A percentile compares a stretch with the other conserved stretches of the same genome.
These are phyloP conservation scores for Pseudogymnoascus verrucosus DNA, from an alignment of 2,329 filamentous ascomycete genomes.

Conservation along the genomic window DNA sequence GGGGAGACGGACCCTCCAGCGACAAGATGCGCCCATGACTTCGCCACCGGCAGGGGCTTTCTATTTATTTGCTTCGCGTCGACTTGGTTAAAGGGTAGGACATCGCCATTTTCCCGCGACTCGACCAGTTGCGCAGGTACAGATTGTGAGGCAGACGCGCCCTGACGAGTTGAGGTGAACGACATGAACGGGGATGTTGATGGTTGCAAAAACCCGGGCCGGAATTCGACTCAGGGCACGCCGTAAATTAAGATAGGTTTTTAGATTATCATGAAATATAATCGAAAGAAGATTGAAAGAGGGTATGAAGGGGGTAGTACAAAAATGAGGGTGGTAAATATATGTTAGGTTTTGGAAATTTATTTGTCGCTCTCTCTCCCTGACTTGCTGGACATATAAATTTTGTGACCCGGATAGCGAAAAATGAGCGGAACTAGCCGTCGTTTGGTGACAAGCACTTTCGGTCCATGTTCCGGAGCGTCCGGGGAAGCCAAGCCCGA, in stretches of 20 bases:
- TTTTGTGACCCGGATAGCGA: conserved; percentile 10
- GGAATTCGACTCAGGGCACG: conserved; percentile 7
- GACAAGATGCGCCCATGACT: conserved; percentile 87
- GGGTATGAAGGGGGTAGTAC: not conserved
- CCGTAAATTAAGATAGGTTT: not conserved
- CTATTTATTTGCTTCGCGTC: conserved; percentile 32
- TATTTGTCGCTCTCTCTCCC: not conserved
- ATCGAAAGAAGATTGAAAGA: not conserved
- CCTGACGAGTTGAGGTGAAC: not conserved
- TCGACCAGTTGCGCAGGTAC: conserved; percentile 36
- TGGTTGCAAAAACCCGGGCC: not conserved
- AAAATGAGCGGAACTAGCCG: conserved; percentile 7
- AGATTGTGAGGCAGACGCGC: not conserved
- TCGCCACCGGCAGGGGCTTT: conserved; percentile 45
- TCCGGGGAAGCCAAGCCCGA: conserved; percentile 5
- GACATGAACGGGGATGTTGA: not conserved
- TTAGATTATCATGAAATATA: conserved; percentile 8
- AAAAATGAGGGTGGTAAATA: conserved; percentile 6
- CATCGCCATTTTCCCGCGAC: conserved; percentile 54
- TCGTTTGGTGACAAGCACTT: conserved; percentile 1
- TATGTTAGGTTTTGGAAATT: not conserved
- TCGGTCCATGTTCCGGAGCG: conserved; percentile 1
- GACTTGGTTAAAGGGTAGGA: conserved; percentile 36
- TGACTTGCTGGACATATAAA: not conserved
- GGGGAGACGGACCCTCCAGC: conserved; percentile 66